Percentiles rank a stretch among this genome's conserved stretches.
Evolutionary conservation across 1,139 yeast species (phyloP).

Genomic region (Yamadazyma membranifaciens): DNA sequence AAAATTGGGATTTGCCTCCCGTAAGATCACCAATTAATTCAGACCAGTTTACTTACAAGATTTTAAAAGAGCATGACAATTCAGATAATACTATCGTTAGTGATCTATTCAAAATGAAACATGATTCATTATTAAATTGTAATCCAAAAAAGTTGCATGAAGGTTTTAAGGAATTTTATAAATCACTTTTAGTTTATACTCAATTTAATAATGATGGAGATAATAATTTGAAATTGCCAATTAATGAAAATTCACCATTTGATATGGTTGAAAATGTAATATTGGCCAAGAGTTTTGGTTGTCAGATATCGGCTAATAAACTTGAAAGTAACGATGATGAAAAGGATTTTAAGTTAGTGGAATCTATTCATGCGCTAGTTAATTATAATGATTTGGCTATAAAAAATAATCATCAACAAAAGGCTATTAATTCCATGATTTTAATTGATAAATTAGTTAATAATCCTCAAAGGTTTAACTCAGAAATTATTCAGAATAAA

Average conservation of each 20-base stretch:
- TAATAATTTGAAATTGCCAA: background rate
- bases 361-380: slow-evolving; percentile 39
- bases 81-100: background rate
- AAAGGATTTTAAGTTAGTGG: slow-evolving; percentile 19
- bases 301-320: slow-evolving; percentile 19
- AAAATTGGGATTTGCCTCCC: slow-evolving; percentile 65
- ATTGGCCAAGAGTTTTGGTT: slow-evolving; percentile 9
- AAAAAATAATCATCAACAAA: slow-evolving; percentile 36
- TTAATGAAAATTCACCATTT: slow-evolving; percentile 1
- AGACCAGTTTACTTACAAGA: slow-evolving; percentile 45
- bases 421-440: slow-evolving; percentile 49
- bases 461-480: slow-evolving; percentile 5
- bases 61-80: slow-evolving; percentile 40
- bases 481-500: slow-evolving; percentile 8
- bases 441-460: slow-evolving; percentile 39
- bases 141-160: slow-evolving; percentile 4
- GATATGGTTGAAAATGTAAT: slow-evolving; percentile 10
- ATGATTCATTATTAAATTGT: background rate
- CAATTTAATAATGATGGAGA: slow-evolving; percentile 1
- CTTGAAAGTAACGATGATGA: background rate
- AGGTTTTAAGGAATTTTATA: slow-evolving; percentile 2
- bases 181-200: background rate
- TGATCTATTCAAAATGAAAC: slow-evolving; percentile 1
- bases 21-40: slow-evolving; percentile 29
- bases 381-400: slow-evolving; percentile 43